A percentile compares a stretch with the other conserved stretches of the same genome.
Conservation (phyloP, 495 filamentous ascomycete genomes). For the Talaromyces ruber region DNA sequence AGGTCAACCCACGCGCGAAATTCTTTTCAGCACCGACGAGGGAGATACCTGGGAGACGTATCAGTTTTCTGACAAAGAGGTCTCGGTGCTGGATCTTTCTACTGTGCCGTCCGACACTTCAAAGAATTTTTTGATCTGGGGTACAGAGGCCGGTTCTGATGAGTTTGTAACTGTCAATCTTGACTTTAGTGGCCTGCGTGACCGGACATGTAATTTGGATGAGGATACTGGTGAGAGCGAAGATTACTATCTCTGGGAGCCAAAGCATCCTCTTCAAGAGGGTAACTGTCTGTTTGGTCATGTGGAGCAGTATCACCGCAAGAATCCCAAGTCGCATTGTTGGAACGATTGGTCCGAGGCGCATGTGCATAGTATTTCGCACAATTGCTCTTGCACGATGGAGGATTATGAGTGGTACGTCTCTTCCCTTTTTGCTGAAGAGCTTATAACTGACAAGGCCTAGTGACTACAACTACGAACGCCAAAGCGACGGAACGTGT, state of each 20-base stretch:
- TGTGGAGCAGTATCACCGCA: constrained; percentile 80
- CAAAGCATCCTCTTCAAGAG: constrained; percentile 65
- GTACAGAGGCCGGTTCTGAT: constrained; percentile 33
- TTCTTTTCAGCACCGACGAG: constrained; percentile 74
- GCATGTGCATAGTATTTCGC: constrained; percentile 49
- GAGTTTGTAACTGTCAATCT: constrained; percentile 64
- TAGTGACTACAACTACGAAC: constrained; percentile 92
- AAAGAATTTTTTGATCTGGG: constrained; percentile 87
- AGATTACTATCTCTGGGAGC: constrained; percentile 79
- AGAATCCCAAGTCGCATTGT: constrained; percentile 63
- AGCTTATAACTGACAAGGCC: neutral
- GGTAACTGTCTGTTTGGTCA: constrained; percentile 89
- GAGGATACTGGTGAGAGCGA: constrained; percentile 54
- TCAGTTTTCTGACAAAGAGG: constrained; percentile 59
- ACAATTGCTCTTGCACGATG: constrained; percentile 74
- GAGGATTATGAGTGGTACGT: constrained; percentile 91
- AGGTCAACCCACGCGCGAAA: constrained; percentile 49
- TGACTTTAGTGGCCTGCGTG: constrained; percentile 74
- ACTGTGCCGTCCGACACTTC: constrained; percentile 86
- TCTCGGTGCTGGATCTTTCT: constrained; percentile 67
- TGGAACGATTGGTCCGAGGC: constrained; percentile 70
- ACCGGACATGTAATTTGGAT: constrained; percentile 58
- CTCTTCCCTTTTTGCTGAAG: neutral
- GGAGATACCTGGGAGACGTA: constrained; percentile 69
- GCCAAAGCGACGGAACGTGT: constrained; percentile 66